These are phyloP conservation scores for Corymbia maculata DNA, from an alignment of 345 rosid genomes.

Conservation along the genomic window DNA sequence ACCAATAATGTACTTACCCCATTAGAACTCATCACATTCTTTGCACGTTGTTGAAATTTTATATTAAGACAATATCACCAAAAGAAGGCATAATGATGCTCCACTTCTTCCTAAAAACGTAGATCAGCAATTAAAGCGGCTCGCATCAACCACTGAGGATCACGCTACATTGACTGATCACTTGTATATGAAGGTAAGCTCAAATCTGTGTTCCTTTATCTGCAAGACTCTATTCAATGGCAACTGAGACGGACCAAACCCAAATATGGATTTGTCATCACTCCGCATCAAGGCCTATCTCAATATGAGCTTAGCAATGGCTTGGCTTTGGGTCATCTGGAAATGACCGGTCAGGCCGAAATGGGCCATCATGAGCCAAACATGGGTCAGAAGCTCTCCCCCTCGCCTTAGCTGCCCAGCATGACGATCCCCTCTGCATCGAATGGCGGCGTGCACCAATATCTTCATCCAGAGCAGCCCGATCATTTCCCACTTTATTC, in stretches of 20 bases:
- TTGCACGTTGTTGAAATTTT: no score
- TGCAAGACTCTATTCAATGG: neutral
- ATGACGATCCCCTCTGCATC: conserved; percentile 15
- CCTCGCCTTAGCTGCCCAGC: conserved; percentile 39
- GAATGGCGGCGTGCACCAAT: conserved; percentile 2
- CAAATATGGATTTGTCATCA: neutral
- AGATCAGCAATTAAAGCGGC: no score
- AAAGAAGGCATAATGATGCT: no score
- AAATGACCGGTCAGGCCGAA: conserved; percentile 40
- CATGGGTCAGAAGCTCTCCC: conserved; percentile 47
- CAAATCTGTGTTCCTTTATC: neutral
- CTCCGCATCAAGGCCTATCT: neutral
- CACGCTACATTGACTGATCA: no score
- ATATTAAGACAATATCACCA: no score
- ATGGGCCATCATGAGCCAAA: conserved; percentile 53
- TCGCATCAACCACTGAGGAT: no score
- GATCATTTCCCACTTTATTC: neutral
- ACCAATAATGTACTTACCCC: no score
- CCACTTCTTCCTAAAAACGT: no score
- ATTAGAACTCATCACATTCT: no score
- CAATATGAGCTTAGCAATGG: conserved; percentile 21
- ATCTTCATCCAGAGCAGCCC: conserved; percentile 9
- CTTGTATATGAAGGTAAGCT: neutral
- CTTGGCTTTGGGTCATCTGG: conserved; percentile 22
- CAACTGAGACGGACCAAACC: neutral